These are phyloP conservation scores for Phialocephala subalpina DNA, from an alignment of 2,329 filamentous ascomycete genomes.

Conservation along the genomic window DNA sequence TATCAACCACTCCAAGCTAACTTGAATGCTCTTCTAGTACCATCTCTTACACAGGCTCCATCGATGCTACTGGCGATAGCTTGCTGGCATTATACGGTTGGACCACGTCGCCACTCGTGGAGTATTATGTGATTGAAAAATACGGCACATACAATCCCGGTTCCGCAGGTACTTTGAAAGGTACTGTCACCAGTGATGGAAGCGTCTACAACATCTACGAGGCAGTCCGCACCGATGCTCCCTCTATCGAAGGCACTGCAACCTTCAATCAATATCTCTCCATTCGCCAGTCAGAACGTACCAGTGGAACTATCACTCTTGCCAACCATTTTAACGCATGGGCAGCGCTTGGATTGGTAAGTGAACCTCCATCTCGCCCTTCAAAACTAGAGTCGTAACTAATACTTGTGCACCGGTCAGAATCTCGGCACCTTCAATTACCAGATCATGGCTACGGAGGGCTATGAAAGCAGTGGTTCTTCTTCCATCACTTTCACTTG, in stretches of 20 bases:
- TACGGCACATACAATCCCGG: constrained; percentile 59
- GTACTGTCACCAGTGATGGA: constrained; percentile 59
- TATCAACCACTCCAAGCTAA: background rate
- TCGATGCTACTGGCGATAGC: constrained; percentile 49
- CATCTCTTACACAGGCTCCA: constrained; percentile 52
- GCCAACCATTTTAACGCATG: constrained; percentile 62
- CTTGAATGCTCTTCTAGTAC: constrained; percentile 28
- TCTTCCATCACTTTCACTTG: constrained; percentile 24
- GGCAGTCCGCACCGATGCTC: constrained; percentile 46
- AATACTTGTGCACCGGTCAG: background rate
- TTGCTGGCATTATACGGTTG: constrained; percentile 66
- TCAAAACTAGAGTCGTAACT: background rate
- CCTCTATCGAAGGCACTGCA: constrained; percentile 57
- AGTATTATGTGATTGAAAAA: constrained; percentile 62
- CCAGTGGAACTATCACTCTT: constrained; percentile 57
- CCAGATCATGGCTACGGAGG: constrained; percentile 49
- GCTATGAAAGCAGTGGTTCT: constrained; percentile 27
- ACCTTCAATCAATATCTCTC: constrained; percentile 64
- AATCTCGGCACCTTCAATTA: constrained; percentile 49
- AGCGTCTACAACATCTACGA: constrained; percentile 58
- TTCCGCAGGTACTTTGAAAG: constrained; percentile 56
- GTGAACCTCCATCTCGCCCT: background rate
- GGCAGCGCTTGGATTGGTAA: constrained; percentile 52
- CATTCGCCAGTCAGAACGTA: constrained; percentile 58
- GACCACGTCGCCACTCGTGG: constrained; percentile 44